Percentiles rank a stretch among this genome's conserved stretches.
Conservation (phyloP, 2,329 filamentous ascomycete genomes). For the Trichocomaceae sp. region DNA sequence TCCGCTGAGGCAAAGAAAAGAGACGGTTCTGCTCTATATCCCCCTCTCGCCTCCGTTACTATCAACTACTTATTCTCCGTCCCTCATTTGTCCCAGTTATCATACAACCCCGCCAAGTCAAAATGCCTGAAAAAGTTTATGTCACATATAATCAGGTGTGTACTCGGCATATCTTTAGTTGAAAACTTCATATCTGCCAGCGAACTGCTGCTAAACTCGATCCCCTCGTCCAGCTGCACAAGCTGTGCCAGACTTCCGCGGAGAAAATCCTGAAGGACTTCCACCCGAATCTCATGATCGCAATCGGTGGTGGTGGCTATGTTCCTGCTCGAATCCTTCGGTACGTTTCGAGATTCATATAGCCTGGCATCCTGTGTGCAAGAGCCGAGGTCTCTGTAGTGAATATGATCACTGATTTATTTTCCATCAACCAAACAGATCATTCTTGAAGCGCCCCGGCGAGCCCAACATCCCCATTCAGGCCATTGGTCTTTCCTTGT, state of each 20-base stretch:
- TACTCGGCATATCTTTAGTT: conserved; percentile 1
- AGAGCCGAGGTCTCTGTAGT: not conserved
- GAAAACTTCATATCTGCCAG: not conserved
- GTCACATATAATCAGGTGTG: conserved; percentile 87
- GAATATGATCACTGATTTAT: not conserved
- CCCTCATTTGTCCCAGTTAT: not conserved
- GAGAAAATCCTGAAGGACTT: conserved; percentile 74
- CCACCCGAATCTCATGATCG: conserved; percentile 93
- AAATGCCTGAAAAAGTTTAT: conserved; percentile 79
- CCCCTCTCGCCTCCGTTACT: not conserved
- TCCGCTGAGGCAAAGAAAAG: not conserved
- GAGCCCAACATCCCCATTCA: conserved; percentile 96
- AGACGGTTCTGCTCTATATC: not conserved
- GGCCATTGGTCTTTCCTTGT: conserved; percentile 94
- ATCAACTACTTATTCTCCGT: not conserved
- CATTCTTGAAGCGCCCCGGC: conserved; percentile 86
- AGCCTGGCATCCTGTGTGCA: not conserved
- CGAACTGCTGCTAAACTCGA: not conserved
- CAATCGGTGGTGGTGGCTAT: conserved; percentile 95
- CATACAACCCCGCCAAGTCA: conserved; percentile 22
- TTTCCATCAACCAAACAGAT: conserved; percentile 39
- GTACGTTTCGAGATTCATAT: conserved; percentile 30
- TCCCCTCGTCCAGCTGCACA: conserved; percentile 68
- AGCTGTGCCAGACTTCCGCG: conserved; percentile 85
- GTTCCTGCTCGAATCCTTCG: conserved; percentile 94